Evolutionary conservation across 805 yeast genomes (phyloP).

Genomic region (Wickerhamomyces silvicola): DNA sequence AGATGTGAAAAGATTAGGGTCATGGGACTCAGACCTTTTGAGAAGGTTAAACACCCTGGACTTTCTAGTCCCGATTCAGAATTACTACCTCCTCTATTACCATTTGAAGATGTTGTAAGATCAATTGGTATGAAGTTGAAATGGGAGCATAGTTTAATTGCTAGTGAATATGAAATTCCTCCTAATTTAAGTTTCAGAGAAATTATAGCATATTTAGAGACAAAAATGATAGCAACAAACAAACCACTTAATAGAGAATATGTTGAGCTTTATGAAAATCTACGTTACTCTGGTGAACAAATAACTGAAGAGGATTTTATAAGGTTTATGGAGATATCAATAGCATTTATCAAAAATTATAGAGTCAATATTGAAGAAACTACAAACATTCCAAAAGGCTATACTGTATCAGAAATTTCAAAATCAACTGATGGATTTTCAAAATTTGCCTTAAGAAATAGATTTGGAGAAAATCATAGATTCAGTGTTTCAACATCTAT

Average conservation of each 20-base stretch:
- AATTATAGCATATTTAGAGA: conserved; percentile 30
- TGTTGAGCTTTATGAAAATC: conserved; percentile 54
- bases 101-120: conserved; percentile 50
- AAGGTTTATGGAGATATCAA: conserved; percentile 45
- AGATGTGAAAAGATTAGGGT: conserved; percentile 36
- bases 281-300: conserved; percentile 58
- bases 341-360: conserved; percentile 25
- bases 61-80: conserved; percentile 37
- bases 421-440: conserved; percentile 7
- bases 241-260: conserved; percentile 24
- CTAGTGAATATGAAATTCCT: conserved; percentile 30
- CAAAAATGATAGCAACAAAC: conserved; percentile 15
- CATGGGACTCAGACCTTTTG: conserved; percentile 35
- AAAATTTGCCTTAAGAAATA: conserved; percentile 4
- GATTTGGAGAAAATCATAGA: not conserved
- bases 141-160: conserved; percentile 37
- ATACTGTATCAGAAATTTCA: conserved; percentile 5
- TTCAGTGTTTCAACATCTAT: not conserved
- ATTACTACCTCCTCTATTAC: conserved; percentile 30
- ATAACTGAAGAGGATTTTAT: conserved; percentile 55
- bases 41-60: conserved; percentile 44
- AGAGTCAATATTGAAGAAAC: conserved; percentile 7
- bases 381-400: conserved; percentile 1
- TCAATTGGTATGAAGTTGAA: conserved; percentile 54
- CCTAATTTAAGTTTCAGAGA: conserved; percentile 36